Evolutionary conservation across 2,329 filamentous ascomycete genomes (phyloP).

Genomic region (Xylariaceae sp.): DNA sequence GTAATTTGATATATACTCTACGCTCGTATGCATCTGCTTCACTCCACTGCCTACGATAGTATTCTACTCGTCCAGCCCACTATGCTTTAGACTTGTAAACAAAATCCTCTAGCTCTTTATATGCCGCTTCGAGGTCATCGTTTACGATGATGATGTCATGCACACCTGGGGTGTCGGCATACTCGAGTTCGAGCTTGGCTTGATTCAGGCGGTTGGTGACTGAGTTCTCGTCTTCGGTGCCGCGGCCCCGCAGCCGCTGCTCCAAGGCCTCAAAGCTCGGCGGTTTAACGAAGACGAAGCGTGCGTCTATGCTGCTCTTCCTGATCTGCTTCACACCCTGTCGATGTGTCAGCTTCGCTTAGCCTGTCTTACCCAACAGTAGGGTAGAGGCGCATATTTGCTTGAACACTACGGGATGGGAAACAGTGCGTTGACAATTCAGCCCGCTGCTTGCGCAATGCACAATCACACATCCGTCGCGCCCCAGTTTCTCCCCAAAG

Average conservation of each 20-base stretch:
- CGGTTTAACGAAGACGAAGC: slow-evolving; percentile 85
- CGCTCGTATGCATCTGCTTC: not conserved
- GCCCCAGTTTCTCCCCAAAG: too few relatives aligned
- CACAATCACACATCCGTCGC: too few relatives aligned
- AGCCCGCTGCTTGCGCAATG: too few relatives aligned
- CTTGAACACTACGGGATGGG: too few relatives aligned
- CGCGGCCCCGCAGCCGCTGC: slow-evolving; percentile 72
- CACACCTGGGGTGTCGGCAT: slow-evolving; percentile 68
- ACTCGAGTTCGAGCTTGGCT: slow-evolving; percentile 77
- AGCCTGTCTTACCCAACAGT: not conserved
- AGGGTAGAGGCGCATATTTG: too few relatives aligned
- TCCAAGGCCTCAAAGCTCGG: slow-evolving; percentile 78
- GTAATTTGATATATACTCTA: not conserved
- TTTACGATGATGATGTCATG: slow-evolving; percentile 71
- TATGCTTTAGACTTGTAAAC: slow-evolving; percentile 46
- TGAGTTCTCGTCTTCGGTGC: slow-evolving; percentile 78
- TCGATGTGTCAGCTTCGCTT: slow-evolving; percentile 3
- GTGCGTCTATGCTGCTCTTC: slow-evolving; percentile 68
- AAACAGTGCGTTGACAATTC: too few relatives aligned
- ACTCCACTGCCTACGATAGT: not conserved
- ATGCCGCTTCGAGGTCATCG: slow-evolving; percentile 60
- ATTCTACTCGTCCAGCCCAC: not conserved
- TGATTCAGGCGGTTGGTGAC: slow-evolving; percentile 73
- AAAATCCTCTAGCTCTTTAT: slow-evolving; percentile 57
- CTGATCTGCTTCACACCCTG: slow-evolving; percentile 91